Evolutionary conservation across 805 yeast genomes (phyloP).

Genomic region (Wickerhamomyces canadensis): DNA sequence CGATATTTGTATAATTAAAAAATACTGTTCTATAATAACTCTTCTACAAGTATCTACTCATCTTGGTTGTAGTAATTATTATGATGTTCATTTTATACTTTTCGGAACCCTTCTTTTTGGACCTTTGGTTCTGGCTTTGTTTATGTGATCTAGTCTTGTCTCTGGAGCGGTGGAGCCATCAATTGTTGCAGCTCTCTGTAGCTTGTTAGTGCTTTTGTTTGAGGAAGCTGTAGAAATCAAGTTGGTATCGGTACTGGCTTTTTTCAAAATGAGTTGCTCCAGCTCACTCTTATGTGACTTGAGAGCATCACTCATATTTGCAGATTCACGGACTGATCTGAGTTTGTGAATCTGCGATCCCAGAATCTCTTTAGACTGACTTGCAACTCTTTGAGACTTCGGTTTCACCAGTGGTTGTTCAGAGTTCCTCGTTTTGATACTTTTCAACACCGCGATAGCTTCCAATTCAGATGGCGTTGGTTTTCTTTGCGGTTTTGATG

Average conservation of each 20-base stretch:
- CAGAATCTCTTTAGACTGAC: conserved; percentile 17
- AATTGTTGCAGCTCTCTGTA: conserved; percentile 21
- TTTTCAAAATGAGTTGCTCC: conserved; percentile 12
- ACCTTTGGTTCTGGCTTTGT: conserved; percentile 28
- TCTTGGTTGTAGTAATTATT: no score
- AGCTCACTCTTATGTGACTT: conserved; percentile 1
- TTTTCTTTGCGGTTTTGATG: conserved; percentile 18
- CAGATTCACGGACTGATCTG: conserved; percentile 7
- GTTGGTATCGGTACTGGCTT: conserved; percentile 16
- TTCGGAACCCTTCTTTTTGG: conserved; percentile 33
- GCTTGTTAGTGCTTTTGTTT: neutral
- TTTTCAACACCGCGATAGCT: conserved; percentile 16
- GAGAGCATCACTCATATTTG: neutral
- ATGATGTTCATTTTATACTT: neutral
- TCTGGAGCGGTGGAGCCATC: conserved; percentile 5
- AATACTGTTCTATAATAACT: no score
- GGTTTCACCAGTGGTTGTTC: conserved; percentile 9
- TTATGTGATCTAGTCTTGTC: conserved; percentile 24
- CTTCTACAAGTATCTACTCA: no score
- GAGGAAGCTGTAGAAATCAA: neutral
- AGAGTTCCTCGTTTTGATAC: conserved; percentile 5
- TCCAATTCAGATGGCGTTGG: conserved; percentile 15
- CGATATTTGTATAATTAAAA: no score
- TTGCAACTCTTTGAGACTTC: conserved; percentile 17
- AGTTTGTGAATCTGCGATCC: conserved; percentile 10